Evolutionary conservation across 1,284 basidiomycete species (phyloP), one percentile per base, ranked within the genome.

Genomic region (Gymnopus androsaceus): DNA sequence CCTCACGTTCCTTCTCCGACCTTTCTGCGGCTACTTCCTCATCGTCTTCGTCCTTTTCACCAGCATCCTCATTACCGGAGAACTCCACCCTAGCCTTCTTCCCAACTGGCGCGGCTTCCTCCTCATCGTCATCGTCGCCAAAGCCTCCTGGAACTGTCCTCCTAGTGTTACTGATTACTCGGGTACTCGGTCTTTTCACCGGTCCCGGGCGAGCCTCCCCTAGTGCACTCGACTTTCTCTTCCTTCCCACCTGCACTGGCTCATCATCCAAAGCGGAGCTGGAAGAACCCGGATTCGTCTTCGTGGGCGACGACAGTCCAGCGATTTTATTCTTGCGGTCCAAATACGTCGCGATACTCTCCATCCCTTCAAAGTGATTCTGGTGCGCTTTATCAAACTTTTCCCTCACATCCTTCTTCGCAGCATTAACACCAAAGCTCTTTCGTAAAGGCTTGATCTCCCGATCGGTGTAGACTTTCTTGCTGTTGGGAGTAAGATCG

Each of bases 301-400:
- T 31, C n/a, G 12, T 21, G 25, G 33, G 5, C 44, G 23, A 38
- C 7, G 48, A 17, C 2, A 25, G n/a, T n/a, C 3, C 4, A 38
- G 19, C 31, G 37, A 25, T 38, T 3, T 38, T 30, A 9, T 48
- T 50, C 48, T 81, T 76, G 45, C 76, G 76, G 48, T 79, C 82
- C 12, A 85, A 75, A 56, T 85, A 80, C 57, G 84, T 83, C 52
- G 82, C 76, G 62, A 92, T 90, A 3, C 88, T 84, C 61, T 89
- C 85, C 90, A 92, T 92, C 75, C 83, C 85, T 52, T 71, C 72
- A 64, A 91, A 91, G 55, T 80, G 78, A 36, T 78, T 75, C 54
- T 85, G 78, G 63, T 92, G 89, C 33, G 75, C 66, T 61, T 77
- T 78, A 21, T 84, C 77, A 64, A 90, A 92, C 61, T 81, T 76